Conservation (phyloP, 768 basidiomycete species). For the Favolaschia claudopus region DNA sequence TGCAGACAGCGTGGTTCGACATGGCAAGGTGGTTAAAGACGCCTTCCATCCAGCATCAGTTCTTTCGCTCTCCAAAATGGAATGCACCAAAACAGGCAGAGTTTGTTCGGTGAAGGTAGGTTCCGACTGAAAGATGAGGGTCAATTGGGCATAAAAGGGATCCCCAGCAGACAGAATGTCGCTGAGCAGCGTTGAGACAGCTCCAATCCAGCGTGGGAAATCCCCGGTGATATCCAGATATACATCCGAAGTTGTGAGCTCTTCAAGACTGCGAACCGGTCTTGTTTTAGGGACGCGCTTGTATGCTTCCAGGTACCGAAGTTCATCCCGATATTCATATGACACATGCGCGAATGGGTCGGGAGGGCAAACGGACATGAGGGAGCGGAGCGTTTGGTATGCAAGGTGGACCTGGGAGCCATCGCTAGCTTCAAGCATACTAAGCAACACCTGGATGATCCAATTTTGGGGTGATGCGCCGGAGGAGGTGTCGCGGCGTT, state of each 20-base stretch:
- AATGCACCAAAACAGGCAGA: constrained; percentile 80
- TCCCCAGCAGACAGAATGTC: constrained; percentile 62
- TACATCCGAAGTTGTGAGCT: constrained; percentile 42
- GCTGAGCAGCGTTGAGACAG: constrained; percentile 62
- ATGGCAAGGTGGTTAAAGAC: constrained; percentile 33
- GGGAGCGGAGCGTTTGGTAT: constrained; percentile 69
- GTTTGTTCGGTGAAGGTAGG: constrained; percentile 67
- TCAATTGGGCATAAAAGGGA: constrained; percentile 74
- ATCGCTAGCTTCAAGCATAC: constrained; percentile 62
- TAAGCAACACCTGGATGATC: constrained; percentile 60
- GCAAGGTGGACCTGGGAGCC: constrained; percentile 60
- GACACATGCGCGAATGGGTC: constrained; percentile 44
- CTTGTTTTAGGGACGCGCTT: constrained; percentile 42
- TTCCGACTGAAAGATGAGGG: constrained; percentile 62
- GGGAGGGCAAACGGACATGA: constrained; percentile 52
- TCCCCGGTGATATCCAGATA: constrained; percentile 51
- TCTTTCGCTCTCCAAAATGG: constrained; percentile 54
- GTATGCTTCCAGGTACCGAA: constrained; percentile 59
- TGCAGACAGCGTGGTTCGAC: constrained; percentile 47
- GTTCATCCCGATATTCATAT: constrained; percentile 49
- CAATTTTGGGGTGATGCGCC: constrained; percentile 48
- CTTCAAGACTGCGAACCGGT: constrained; percentile 44
- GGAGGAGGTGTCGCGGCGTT: constrained; percentile 37
- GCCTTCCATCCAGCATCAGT: constrained; percentile 12
- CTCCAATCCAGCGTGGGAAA: constrained; percentile 70